Percentiles rank a stretch among this genome's conserved stretches.
phyloP scores from a whole-genome alignment of 768 basidiomycete genomes.

The Pleurotus tuber-regium region DNA sequence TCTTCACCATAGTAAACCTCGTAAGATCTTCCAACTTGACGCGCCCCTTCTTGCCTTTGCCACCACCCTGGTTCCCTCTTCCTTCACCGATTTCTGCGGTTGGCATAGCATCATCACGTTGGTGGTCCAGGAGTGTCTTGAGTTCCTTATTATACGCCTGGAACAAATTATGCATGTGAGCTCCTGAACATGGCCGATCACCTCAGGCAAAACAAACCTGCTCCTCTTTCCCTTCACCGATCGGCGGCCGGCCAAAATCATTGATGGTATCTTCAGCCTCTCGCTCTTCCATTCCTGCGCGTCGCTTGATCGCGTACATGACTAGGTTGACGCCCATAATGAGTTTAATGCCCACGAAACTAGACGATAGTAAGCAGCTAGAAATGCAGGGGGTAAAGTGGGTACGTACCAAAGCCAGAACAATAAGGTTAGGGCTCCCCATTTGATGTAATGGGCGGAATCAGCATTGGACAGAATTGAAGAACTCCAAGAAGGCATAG shows the following conservation, averaged over 20 bases:
- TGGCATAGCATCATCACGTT: constrained; percentile 62
- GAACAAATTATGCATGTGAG: background rate
- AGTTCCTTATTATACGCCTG: constrained; percentile 84
- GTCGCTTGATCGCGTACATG: constrained; percentile 75
- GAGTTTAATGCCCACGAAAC: constrained; percentile 84
- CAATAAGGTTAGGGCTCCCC: constrained; percentile 59
- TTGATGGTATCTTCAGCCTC: constrained; percentile 76
- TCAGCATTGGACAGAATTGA: constrained; percentile 45
- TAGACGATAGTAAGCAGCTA: no score
- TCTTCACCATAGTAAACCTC: constrained; percentile 93
- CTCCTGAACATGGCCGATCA: background rate
- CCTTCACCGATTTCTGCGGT: constrained; percentile 74
- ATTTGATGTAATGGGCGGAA: constrained; percentile 55
- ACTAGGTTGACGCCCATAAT: constrained; percentile 89
- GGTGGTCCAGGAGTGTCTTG: constrained; percentile 66
- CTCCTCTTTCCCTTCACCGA: constrained; percentile 89
- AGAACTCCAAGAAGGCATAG: constrained; percentile 43
- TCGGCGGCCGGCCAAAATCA: constrained; percentile 85
- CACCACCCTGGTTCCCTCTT: constrained; percentile 27
- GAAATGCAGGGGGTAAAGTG: background rate
- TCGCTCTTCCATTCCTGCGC: constrained; percentile 75
- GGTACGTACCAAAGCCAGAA: constrained; percentile 85
- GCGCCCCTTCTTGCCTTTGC: constrained; percentile 50
- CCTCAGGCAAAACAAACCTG: constrained; percentile 45
- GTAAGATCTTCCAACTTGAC: constrained; percentile 87